A percentile compares a stretch with the other conserved stretches of the same genome.
These are phyloP conservation scores for Tylopilus plumbeoviolaceoides DNA, from an alignment of 768 basidiomycete genomes.

Conservation along the genomic window DNA sequence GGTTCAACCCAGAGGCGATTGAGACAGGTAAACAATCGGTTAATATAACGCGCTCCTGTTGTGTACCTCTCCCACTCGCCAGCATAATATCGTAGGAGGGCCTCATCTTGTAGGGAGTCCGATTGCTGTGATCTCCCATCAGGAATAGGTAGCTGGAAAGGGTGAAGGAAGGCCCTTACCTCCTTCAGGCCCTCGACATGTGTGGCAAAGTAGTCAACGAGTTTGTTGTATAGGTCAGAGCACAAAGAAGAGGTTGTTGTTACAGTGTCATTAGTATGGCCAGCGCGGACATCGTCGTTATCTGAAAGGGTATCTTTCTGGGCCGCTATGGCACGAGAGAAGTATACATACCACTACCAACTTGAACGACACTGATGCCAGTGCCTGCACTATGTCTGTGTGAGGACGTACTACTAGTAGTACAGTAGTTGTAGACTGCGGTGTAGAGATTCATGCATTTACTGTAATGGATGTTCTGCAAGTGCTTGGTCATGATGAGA, in stretches of 20 bases:
- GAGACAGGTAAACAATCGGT: slow-evolving; percentile 94
- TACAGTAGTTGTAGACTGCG: slow-evolving; percentile 97
- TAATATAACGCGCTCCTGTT: slow-evolving; percentile 94
- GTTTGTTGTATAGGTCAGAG: slow-evolving; percentile 92
- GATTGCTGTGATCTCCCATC: slow-evolving; percentile 49
- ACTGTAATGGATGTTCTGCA: too few species aligned
- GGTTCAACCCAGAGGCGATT: slow-evolving; percentile 99
- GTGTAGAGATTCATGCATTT: slow-evolving; percentile 87
- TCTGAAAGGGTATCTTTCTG: slow-evolving; percentile 23
- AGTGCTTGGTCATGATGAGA: slow-evolving; percentile 93
- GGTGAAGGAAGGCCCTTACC: slow-evolving; percentile 40
- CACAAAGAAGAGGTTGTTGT: too few species aligned
- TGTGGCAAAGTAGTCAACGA: slow-evolving; percentile 83
- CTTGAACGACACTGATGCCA: too few species aligned
- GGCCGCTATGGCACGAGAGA: too few species aligned
- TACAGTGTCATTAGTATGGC: too few species aligned
- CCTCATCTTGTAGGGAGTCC: slow-evolving; percentile 80
- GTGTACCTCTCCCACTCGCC: slow-evolving; percentile 96
- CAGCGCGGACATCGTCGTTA: slow-evolving; percentile 19
- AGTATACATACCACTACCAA: too few species aligned
- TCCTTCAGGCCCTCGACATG: slow-evolving; percentile 69
- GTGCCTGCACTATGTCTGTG: slow-evolving; percentile 62
- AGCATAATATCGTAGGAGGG: slow-evolving; percentile 86
- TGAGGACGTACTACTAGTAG: too few species aligned
- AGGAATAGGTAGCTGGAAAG: slow-evolving; percentile 10